Evolutionary conservation across 495 filamentous ascomycete genomes (phyloP).

Genomic region (Aspergillus sclerotiicarbonarius): DNA sequence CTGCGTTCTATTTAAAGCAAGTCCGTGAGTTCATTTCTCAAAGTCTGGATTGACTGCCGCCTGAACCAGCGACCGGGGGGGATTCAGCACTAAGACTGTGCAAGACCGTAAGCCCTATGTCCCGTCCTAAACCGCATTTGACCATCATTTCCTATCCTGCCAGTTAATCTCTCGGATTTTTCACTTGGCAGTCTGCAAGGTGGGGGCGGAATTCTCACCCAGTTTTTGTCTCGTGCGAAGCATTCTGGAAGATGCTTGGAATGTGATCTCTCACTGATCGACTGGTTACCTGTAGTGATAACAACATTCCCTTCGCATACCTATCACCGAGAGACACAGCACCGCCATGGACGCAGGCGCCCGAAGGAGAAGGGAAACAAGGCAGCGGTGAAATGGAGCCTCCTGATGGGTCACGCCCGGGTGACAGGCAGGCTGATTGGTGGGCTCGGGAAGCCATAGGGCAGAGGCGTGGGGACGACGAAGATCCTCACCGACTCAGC

Average conservation of each 20-base stretch:
- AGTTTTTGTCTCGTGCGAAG: too few relatives aligned
- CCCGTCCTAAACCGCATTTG: background rate
- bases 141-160: background rate
- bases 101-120: background rate
- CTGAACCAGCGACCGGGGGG: too few relatives aligned
- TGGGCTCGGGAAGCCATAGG: background rate
- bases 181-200: background rate
- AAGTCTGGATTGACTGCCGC: background rate
- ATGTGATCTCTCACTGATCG: background rate
- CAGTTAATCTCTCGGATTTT: background rate
- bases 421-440: constrained; percentile 4
- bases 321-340: background rate
- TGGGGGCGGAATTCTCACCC: background rate
- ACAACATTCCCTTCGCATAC: background rate
- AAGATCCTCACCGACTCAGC: constrained; percentile 9
- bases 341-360: background rate
- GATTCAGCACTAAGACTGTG: background rate
- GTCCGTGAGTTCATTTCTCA: background rate
- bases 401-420: constrained; percentile 9
- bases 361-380: background rate
- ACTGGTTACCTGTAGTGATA: too few relatives aligned
- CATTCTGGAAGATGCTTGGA: background rate
- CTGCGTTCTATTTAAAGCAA: background rate
- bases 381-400: constrained; percentile 16
- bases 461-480: constrained; percentile 7